Conservation (phyloP, 495 filamentous ascomycete species). For the Penicillium arizonense region DNA sequence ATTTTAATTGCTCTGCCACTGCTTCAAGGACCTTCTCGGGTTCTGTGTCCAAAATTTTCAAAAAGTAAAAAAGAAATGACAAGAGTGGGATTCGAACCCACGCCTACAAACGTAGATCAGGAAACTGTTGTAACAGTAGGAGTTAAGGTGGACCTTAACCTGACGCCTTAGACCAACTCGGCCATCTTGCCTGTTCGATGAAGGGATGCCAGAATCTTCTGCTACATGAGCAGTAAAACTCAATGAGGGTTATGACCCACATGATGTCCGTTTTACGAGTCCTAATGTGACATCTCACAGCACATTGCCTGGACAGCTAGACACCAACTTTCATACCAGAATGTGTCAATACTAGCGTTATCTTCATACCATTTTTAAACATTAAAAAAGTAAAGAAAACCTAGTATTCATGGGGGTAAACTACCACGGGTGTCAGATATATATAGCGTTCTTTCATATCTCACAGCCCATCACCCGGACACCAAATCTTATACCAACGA, state of each 20-base stretch:
- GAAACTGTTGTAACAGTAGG: constrained; percentile 5
- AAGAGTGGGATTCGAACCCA: constrained; percentile 49
- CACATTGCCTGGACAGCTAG: too few species aligned
- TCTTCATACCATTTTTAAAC: too few species aligned
- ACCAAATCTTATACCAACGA: constrained; percentile 23
- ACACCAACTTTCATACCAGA: too few species aligned
- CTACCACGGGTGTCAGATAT: too few species aligned
- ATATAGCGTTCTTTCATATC: too few species aligned
- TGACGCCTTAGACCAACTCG: constrained; percentile 41
- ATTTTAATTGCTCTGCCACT: too few species aligned
- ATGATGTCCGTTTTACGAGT: too few species aligned
- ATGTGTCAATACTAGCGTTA: too few species aligned
- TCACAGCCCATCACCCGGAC: constrained; percentile 23
- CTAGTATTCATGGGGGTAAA: too few species aligned
- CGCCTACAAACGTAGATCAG: constrained; percentile 21
- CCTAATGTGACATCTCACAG: too few species aligned
- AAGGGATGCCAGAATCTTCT: background rate
- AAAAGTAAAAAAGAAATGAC: constrained; percentile 27
- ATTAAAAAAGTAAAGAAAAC: too few species aligned
- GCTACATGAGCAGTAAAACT: background rate
- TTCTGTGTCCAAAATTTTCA: background rate
- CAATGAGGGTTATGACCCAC: too few species aligned
- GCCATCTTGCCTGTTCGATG: constrained; percentile 32
- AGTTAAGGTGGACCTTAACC: constrained; percentile 36
- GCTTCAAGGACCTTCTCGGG: background rate